These are phyloP conservation scores for Suillus lakei DNA, from an alignment of 768 basidiomycete genomes.

Conservation along the genomic window DNA sequence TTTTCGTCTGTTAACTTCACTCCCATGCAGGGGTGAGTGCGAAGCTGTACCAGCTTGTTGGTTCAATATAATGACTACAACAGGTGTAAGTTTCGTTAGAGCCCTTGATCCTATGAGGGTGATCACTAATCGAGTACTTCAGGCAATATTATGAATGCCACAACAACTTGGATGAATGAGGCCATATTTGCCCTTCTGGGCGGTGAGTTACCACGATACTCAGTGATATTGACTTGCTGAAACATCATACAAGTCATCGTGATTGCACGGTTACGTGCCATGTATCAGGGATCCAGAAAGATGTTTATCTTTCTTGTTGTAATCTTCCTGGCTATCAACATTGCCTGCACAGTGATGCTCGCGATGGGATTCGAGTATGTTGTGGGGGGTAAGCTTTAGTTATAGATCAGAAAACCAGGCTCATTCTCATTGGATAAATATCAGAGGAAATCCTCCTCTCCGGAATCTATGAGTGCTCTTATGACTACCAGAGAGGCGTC, in stretches of 20 bases:
- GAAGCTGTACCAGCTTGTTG: neutral
- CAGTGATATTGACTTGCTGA: neutral
- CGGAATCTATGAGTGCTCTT: neutral
- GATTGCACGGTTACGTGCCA: neutral
- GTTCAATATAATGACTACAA: neutral
- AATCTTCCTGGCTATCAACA: neutral
- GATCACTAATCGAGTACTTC: neutral
- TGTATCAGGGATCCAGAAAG: neutral
- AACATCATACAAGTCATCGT: neutral
- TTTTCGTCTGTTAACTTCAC: neutral
- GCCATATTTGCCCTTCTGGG: neutral
- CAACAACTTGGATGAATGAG: neutral
- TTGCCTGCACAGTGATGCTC: neutral
- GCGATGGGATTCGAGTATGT: neutral
- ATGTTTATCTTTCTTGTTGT: neutral
- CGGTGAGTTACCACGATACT: neutral
- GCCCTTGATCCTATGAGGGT: neutral
- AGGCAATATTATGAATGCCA: neutral
- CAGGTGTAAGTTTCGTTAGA: neutral
- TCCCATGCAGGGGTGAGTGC: neutral
- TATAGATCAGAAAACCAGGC: neutral
- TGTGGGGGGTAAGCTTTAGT: neutral
- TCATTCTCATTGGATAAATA: neutral
- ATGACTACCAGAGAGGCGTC: neutral
- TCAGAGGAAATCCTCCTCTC: neutral